A percentile compares a stretch with the other conserved stretches of the same genome.
phyloP scores from a whole-genome alignment of 2,329 filamentous ascomycete species.

The Didymella glomerata region DNA sequence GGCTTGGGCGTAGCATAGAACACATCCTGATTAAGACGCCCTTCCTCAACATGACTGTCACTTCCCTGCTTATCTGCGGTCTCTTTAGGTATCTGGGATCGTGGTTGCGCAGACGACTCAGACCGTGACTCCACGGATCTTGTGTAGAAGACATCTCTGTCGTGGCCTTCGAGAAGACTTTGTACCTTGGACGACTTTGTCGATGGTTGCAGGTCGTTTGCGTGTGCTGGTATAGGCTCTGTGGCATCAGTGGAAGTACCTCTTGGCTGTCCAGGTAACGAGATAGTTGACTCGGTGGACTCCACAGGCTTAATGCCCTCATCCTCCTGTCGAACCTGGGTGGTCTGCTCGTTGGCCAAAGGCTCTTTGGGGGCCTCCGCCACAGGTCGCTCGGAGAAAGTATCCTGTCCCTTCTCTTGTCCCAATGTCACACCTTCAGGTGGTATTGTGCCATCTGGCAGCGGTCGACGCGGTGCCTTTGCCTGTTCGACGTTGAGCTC shows the following conservation, averaged over 20 bases:
- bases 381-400: slow-evolving; percentile 41
- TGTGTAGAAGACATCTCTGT: slow-evolving; percentile 65
- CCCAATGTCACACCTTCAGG: slow-evolving; percentile 46
- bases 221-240: slow-evolving; percentile 63
- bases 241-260: slow-evolving; percentile 54
- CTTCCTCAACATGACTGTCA: slow-evolving; percentile 52
- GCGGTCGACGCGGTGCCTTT: slow-evolving; percentile 53
- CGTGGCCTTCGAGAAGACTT: slow-evolving; percentile 52
- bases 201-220: slow-evolving; percentile 56
- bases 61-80: slow-evolving; percentile 57
- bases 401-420: slow-evolving; percentile 46
- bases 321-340: slow-evolving; percentile 22
- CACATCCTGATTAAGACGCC: slow-evolving; percentile 63
- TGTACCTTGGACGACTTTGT: slow-evolving; percentile 30
- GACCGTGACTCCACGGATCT: slow-evolving; percentile 58
- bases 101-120: slow-evolving; percentile 62
- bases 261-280: slow-evolving; percentile 42
- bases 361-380: slow-evolving; percentile 50
- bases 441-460: slow-evolving; percentile 63
- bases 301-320: slow-evolving; percentile 49
- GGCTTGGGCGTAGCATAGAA: slow-evolving; percentile 55
- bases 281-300: slow-evolving; percentile 55
- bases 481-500: slow-evolving; percentile 59
- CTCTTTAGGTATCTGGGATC: slow-evolving; percentile 63
- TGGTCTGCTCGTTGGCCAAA: slow-evolving; percentile 39